These are phyloP conservation scores for Botrytis porri DNA, from an alignment of 2,329 filamentous ascomycete genomes.

Conservation along the genomic window DNA sequence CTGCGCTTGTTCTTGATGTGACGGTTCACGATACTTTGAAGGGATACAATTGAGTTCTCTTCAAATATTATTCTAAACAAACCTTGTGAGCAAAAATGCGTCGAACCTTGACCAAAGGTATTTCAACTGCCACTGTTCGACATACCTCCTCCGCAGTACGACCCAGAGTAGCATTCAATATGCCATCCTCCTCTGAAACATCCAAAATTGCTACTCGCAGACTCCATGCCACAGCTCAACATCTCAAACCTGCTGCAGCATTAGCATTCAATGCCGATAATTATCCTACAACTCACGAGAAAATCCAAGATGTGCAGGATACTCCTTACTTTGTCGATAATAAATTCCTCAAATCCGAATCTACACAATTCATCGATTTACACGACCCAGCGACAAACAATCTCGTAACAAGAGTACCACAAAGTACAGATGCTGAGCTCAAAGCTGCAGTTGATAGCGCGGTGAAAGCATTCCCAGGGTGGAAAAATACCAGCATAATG, in stretches of 20 bases:
- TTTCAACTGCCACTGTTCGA: constrained; percentile 29
- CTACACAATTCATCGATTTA: constrained; percentile 73
- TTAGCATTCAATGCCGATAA: constrained; percentile 54
- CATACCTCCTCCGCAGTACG: constrained; percentile 28
- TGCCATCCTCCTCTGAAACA: constrained; percentile 30
- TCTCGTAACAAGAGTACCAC: constrained; percentile 77
- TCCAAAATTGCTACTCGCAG: constrained; percentile 46
- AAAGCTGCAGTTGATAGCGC: constrained; percentile 72
- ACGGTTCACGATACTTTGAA: background rate
- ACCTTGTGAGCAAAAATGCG: constrained; percentile 31
- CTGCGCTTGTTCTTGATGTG: background rate
- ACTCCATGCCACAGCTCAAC: constrained; percentile 56
- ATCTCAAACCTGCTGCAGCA: constrained; percentile 52
- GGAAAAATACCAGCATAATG: constrained; percentile 70
- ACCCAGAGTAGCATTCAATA: constrained; percentile 28
- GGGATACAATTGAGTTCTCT: background rate
- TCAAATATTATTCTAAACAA: background rate
- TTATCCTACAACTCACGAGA: constrained; percentile 71
- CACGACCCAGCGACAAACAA: constrained; percentile 84
- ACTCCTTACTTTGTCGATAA: constrained; percentile 84
- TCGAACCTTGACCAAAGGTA: constrained; percentile 33
- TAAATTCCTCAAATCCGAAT: constrained; percentile 65
- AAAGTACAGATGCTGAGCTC: constrained; percentile 76
- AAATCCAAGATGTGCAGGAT: constrained; percentile 63
- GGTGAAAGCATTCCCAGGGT: constrained; percentile 69